Base-by-base conservation (phyloP, 2,329 filamentous ascomycete species). In the Colletotrichum sidae region DNA sequence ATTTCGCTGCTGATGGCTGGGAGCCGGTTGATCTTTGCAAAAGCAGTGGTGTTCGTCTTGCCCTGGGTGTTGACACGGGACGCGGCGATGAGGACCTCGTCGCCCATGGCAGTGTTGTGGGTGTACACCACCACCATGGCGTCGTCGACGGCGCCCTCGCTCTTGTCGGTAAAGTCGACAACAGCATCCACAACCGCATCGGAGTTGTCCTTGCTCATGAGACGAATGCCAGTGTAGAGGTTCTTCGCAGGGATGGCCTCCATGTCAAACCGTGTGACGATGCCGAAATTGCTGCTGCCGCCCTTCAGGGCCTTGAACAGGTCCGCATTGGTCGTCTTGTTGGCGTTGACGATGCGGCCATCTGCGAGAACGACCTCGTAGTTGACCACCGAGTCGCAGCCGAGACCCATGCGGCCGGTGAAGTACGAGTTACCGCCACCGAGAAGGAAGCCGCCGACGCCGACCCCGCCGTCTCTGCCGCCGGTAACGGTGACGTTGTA, bases 391-490 rank as follows among this genome's bases (percentile, higher is more conserved):
- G 77, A 81, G 68, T 85, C 82, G 58, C 80, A 83, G 6, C 76
- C 80, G 69, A 80, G 81, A 5, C 85, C 84, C 37, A 78, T 72
- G 1, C 72, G 73, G 0, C 78, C 77, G 2, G 79, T 77, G 69
- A 83, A 81, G 73, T 79, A 85, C 1, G 81, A 82, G 13, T 84
- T 78, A 11, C 84, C 84, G 46, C 83, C 81, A 6, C 81, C 81
- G 2, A 83, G 76, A 4, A 79, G 69, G 37, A 83, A 74, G 4
- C 83, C 83, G 2, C 78, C 75, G 1, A 84, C 81, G 9, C 81
- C 81, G 10, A 83, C 78, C 4, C 71, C 71, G 0, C 78, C 73
- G 11, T 77, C 75, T 17, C 84, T 76, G 1, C 81, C 82, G 2
- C 83, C 83, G 0, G 78, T 74, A 3, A 82, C 80, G 2, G 76